These are phyloP conservation scores for Stentor roeselii DNA, from an alignment of 73 alveolate genomes.

Conservation along the genomic window DNA sequence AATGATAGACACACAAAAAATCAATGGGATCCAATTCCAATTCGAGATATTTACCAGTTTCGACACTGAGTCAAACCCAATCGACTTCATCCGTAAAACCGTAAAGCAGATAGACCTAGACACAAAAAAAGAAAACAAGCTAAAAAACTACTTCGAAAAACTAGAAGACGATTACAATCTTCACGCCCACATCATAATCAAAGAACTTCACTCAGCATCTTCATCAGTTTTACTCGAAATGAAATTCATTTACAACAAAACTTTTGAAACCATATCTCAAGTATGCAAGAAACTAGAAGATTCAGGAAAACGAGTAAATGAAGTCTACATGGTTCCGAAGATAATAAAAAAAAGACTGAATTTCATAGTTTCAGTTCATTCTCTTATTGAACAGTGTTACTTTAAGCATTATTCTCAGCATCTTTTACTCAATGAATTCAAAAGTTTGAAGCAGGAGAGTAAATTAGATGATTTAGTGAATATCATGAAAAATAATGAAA, in stretches of 20 bases:
- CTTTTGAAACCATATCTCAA: neutral
- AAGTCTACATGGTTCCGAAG: too few species aligned
- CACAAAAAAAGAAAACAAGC: neutral
- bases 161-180: neutral
- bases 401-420: neutral
- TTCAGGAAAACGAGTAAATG: too few species aligned
- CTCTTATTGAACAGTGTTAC: neutral
- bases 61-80: neutral
- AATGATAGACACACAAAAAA: neutral
- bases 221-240: neutral
- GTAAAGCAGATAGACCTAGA: neutral
- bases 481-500: neutral
- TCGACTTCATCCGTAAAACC: neutral
- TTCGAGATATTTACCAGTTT: neutral
- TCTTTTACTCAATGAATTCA: neutral
- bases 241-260: too few species aligned
- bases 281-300: neutral
- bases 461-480: too few species aligned
- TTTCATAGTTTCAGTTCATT: neutral
- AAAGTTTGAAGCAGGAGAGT: neutral
- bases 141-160: neutral
- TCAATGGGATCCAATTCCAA: neutral
- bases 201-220: neutral
- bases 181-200: neutral
- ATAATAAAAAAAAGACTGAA: neutral